These are phyloP conservation scores for Tubosaeta sp. DNA, from an alignment of 768 basidiomycete genomes.

Conservation along the genomic window DNA sequence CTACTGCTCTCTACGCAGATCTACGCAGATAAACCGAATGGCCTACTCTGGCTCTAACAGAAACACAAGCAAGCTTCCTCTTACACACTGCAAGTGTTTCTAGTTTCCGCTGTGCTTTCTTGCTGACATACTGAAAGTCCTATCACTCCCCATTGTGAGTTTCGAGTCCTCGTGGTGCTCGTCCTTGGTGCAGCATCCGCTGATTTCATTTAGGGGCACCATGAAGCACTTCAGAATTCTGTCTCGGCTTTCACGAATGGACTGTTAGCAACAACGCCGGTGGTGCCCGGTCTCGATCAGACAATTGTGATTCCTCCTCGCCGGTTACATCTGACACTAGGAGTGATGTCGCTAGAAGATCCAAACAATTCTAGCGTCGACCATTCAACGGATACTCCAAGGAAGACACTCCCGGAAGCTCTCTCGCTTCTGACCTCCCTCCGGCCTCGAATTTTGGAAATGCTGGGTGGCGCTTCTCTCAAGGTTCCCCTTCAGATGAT, in stretches of 20 bases:
- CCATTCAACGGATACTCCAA: neutral
- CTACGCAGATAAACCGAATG: conserved; percentile 9
- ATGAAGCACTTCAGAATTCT: conserved; percentile 33
- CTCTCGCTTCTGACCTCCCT: conserved; percentile 39
- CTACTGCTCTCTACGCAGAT: too few relatives aligned
- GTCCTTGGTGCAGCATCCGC: conserved; percentile 4
- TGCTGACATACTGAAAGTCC: conserved; percentile 19
- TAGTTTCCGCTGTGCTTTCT: neutral
- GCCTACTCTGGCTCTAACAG: conserved; percentile 1
- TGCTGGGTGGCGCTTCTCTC: conserved; percentile 34
- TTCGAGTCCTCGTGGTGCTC: conserved; percentile 16
- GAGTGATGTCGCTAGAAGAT: conserved; percentile 59
- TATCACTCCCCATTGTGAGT: conserved; percentile 32
- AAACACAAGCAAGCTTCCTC: conserved; percentile 8
- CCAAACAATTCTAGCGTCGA: conserved; percentile 5
- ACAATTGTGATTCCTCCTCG: conserved; percentile 53
- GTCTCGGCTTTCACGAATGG: conserved; percentile 35
- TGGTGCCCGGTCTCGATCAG: conserved; percentile 50
- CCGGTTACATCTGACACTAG: conserved; percentile 70
- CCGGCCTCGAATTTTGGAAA: conserved; percentile 37
- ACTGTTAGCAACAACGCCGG: conserved; percentile 24
- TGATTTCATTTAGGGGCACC: conserved; percentile 35
- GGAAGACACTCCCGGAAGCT: conserved; percentile 37
- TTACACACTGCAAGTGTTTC: conserved; percentile 26
- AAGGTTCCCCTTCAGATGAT: conserved; percentile 44